Base-by-base conservation (phyloP, 176 grass and related monocot species). In the Cenchrus fungigraminus region DNA sequence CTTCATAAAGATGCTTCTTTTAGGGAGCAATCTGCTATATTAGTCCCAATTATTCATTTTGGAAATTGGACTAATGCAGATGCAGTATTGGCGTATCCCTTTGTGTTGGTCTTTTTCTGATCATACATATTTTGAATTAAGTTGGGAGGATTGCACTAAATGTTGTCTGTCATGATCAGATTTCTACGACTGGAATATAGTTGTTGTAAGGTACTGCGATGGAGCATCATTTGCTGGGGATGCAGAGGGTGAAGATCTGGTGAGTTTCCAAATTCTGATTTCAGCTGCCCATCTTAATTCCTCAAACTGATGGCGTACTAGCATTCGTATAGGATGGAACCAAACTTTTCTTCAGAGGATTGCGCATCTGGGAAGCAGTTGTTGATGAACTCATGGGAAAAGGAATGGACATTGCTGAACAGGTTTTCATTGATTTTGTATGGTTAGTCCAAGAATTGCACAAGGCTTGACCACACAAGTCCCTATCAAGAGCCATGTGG, bases 111-210 rank as follows among this genome's bases (percentile, higher is more conserved):
- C 28, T 34, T 89, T 61, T 58, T 44, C 25, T 42, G n/a, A 25
- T 45, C 58, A 62, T 46, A 77, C n/a, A 9, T 0, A 15, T 25
- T 49, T 79, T 40, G 29, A 55, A 42, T 58, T 82, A 11, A 74
- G 14, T 65, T 86, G 69, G 10, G 45, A 80, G 83, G 28, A 17
- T 53, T 53, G 10, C n/a, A 83, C 80, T 79, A 52, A 83, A 16
- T 71, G 54, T 5, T 25, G 10, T 57, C 12, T 9, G 25, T 12
- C 6, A 0, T 49, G 12, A 63, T 75, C 57, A 95, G 90, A 92
- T 92, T 95, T 95, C 77, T 95, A 92, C 65, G 73, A 91, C 72
- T 98, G 95, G 95, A 98, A 98, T 75, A 98, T 85, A 80, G 92
- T 83, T 43, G 87, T 63, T 14, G n/a, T 98, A 74, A 84, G 91